phyloP scores from a whole-genome alignment of 2,329 filamentous ascomycete species.

The Myriosclerotinia scirpicola region DNA sequence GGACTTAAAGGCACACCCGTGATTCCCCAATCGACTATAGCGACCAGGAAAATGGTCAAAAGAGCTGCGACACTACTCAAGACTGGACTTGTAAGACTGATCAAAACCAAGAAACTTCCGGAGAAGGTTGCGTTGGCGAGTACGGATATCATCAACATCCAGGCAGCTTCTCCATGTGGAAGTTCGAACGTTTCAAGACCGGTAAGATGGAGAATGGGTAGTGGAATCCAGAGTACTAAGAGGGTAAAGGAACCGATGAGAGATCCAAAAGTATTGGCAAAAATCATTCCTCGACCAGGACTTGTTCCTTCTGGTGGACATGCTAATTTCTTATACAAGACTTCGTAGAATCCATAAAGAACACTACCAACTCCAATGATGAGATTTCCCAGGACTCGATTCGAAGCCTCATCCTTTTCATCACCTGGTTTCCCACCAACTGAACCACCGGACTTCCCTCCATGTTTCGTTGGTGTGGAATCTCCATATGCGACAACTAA shows the following conservation, averaged over 20 bases:
- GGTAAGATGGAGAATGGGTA: conserved; percentile 77
- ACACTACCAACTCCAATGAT: conserved; percentile 90
- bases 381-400: conserved; percentile 79
- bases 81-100: conserved; percentile 89
- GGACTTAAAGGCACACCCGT: conserved; percentile 74
- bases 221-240: conserved; percentile 83
- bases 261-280: conserved; percentile 88
- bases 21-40: conserved; percentile 83
- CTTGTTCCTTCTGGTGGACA: conserved; percentile 89
- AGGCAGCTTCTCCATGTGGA: conserved; percentile 73
- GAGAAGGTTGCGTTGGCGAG: conserved; percentile 89
- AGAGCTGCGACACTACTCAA: conserved; percentile 89
- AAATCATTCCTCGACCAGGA: conserved; percentile 87
- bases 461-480: conserved; percentile 53
- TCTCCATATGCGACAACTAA: conserved; percentile 96
- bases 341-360: conserved; percentile 95
- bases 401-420: conserved; percentile 55
- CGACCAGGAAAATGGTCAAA: conserved; percentile 95
- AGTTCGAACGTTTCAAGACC: conserved; percentile 82
- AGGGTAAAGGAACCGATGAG: conserved; percentile 86
- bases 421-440: conserved; percentile 45
- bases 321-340: conserved; percentile 89
- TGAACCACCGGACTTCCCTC: conserved; percentile 55
- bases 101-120: conserved; percentile 88
- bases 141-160: conserved; percentile 77